Evolutionary conservation across 208 protist species (phyloP).

Genomic region (Trypanosoma boissoni): DNA sequence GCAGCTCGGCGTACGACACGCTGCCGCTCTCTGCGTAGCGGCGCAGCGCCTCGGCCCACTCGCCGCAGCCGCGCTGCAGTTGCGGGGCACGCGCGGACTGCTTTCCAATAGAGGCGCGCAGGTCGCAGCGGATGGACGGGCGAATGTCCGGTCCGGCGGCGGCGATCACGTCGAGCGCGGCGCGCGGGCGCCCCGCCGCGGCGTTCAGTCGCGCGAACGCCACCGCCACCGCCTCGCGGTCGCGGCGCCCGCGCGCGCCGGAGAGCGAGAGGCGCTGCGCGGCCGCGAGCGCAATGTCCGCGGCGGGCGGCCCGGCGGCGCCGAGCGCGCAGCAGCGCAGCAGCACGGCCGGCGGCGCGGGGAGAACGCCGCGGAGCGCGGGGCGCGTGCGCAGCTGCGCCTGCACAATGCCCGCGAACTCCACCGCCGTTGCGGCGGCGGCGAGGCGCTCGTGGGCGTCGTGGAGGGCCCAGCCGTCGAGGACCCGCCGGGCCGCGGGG

Average conservation of each 20-base stretch:
- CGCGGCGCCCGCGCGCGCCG: conserved; percentile 3
- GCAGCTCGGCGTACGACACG: conserved; percentile 41
- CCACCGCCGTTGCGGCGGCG: conserved; percentile 33
- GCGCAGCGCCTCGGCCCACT: conserved; percentile 23
- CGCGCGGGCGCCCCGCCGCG: conserved; percentile 33
- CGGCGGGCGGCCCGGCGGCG: conserved; percentile 11
- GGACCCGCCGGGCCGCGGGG: conserved; percentile 19
- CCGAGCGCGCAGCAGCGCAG: conserved; percentile 49
- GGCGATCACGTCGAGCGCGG: conserved; percentile 46
- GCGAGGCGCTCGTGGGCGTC: conserved; percentile 30
- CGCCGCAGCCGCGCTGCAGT: conserved; percentile 9
- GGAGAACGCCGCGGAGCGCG: conserved; percentile 50
- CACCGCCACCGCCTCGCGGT: conserved; percentile 48
- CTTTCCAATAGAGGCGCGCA: conserved; percentile 22
- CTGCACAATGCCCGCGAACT: conserved; percentile 42
- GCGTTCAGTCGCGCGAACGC: conserved; percentile 40
- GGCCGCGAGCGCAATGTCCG: conserved; percentile 47
- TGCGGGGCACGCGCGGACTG: conserved; percentile 5
- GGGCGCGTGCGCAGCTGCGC: conserved; percentile 50
- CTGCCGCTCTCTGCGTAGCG: conserved; percentile 26
- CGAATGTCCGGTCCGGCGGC: conserved; percentile 38
- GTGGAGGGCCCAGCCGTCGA: conserved; percentile 36
- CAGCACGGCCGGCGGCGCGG: conserved; percentile 43
- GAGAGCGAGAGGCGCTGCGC: conserved; percentile 44
- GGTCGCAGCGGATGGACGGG: conserved; percentile 38